Evolutionary conservation across 139 green algal species (phyloP).

Genomic region (Mychonastes homosphaera): DNA sequence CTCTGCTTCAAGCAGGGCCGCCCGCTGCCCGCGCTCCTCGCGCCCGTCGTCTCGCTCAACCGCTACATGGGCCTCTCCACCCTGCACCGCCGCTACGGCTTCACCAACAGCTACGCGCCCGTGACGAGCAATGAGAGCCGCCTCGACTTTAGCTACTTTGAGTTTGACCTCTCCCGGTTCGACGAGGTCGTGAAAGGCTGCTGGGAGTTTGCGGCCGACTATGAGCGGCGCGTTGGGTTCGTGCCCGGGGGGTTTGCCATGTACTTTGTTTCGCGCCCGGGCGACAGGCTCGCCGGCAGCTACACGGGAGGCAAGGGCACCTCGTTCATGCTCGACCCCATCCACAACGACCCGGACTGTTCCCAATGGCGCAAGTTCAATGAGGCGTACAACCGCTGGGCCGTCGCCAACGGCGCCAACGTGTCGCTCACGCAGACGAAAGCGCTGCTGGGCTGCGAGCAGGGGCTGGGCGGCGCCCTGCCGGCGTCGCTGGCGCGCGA

Average conservation of each 20-base stretch:
- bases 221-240: neutral
- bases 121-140: too few species aligned
- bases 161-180: conserved; percentile 7
- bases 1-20: too few species aligned
- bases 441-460: too few species aligned
- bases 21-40: too few species aligned
- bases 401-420: neutral
- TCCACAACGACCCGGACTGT: conserved; percentile 6
- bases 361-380: conserved; percentile 9
- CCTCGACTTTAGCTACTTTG: conserved; percentile 10
- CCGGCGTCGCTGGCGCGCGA: neutral
- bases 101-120: too few species aligned
- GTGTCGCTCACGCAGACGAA: conserved; percentile 8
- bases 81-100: too few species aligned
- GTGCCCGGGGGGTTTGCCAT: conserved; percentile 2
- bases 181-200: neutral
- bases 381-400: conserved; percentile 4
- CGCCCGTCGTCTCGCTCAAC: too few species aligned
- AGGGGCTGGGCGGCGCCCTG: neutral
- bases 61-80: too few species aligned
- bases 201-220: neutral
- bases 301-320: neutral
- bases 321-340: conserved; percentile 16
- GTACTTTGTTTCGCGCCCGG: conserved; percentile 9
- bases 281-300: conserved; percentile 1